Evolutionary conservation across 257 asterid genomes (phyloP).

Genomic region (Nicotiana noctiflora): DNA sequence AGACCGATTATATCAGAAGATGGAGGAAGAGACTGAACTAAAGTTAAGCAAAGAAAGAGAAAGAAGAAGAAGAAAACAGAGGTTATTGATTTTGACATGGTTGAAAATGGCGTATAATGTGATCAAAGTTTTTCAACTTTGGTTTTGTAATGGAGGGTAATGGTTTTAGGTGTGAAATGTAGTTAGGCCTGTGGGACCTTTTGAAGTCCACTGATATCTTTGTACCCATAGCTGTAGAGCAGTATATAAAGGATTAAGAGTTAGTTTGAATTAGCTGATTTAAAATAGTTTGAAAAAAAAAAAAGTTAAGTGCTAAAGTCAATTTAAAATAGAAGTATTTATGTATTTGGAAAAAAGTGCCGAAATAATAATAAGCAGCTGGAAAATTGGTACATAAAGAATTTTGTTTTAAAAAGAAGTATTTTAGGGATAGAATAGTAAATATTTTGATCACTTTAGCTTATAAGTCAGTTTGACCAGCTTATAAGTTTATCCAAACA

Average conservation of each 20-base stretch:
- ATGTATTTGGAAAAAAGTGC: too few species aligned
- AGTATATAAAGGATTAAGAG: not conserved
- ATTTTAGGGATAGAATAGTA: too few species aligned
- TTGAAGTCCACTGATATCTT: not conserved
- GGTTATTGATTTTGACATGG: constrained; percentile 7
- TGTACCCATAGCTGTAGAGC: not conserved
- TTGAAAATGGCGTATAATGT: not conserved
- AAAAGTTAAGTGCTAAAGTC: too few species aligned
- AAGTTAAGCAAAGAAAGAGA: constrained; percentile 6
- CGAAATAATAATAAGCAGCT: too few species aligned
- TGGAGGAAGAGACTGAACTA: constrained; percentile 33
- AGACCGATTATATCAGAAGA: constrained; percentile 57
- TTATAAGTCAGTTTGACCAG: too few species aligned
- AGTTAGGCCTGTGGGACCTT: not conserved
- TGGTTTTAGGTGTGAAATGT: not conserved
- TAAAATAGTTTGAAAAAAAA: too few species aligned
- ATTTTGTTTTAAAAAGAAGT: too few species aligned
- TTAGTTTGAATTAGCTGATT: too few species aligned
- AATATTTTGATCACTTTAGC: too few species aligned
- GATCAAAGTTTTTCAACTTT: not conserved
- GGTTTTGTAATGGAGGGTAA: not conserved
- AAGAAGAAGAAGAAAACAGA: constrained; percentile 26
- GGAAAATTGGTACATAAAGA: too few species aligned
- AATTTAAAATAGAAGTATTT: too few species aligned
- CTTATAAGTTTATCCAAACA: too few species aligned